These are phyloP conservation scores for Populus deltoides DNA, from an alignment of 345 rosid genomes.

Conservation along the genomic window DNA sequence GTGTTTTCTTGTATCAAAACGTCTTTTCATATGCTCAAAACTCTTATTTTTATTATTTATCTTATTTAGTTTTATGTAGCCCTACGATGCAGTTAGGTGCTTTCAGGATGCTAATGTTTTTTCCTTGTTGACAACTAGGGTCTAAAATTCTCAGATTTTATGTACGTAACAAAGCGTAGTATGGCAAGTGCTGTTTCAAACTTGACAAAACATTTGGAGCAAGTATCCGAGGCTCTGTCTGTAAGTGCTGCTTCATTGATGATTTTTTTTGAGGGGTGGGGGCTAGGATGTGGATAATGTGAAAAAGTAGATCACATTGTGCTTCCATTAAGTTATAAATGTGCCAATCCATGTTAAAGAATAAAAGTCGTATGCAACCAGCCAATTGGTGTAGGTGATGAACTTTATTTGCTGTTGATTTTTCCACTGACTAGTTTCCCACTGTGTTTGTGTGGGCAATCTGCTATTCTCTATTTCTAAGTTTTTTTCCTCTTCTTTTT, in stretches of 20 bases:
- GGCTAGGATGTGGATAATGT: neutral
- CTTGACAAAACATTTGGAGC: slow-evolving; percentile 78
- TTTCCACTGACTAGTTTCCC: too few species aligned
- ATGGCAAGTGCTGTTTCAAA: slow-evolving; percentile 78
- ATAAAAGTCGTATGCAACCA: neutral
- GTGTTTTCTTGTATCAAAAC: neutral
- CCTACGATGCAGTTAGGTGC: neutral
- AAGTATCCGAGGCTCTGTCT: slow-evolving; percentile 69
- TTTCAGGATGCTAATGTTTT: slow-evolving; percentile 14
- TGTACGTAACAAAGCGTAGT: slow-evolving; percentile 78
- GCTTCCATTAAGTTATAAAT: neutral
- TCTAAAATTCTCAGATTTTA: slow-evolving; percentile 74
- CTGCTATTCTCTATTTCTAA: too few species aligned
- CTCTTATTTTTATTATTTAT: neutral
- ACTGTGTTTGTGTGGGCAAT: too few species aligned
- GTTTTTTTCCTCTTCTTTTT: too few species aligned
- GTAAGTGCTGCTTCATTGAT: slow-evolving; percentile 39
- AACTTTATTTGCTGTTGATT: neutral
- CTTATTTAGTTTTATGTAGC: neutral
- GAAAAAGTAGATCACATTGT: neutral
- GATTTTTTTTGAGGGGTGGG: neutral
- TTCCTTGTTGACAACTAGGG: slow-evolving; percentile 47
- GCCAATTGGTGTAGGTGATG: neutral
- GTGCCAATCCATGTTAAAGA: neutral
- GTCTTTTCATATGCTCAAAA: neutral